Base-by-base conservation (phyloP, 73 alveolate species). In the Blepharisma japonicum region DNA sequence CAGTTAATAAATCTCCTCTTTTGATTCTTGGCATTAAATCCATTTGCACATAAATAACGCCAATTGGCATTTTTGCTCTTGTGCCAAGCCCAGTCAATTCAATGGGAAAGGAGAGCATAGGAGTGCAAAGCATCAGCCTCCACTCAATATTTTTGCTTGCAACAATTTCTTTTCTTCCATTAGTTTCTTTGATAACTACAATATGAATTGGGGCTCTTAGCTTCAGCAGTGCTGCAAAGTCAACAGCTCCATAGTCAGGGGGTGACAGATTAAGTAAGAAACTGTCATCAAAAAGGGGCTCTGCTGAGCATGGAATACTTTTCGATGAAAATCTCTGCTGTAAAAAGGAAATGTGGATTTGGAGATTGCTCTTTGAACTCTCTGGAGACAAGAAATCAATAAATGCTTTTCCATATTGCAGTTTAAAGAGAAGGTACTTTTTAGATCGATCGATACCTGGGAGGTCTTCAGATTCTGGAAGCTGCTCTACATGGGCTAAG, bases 121-220 rank as follows among this genome's bases (percentile, higher is more conserved):
- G 84, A 42, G 77, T 45, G 76, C 55, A 50, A 8, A 88, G 83
- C 32, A 88, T 71, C 6, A 78, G 80, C 54, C 95, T 71, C 95
- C 95, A 88, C 47, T 88, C 95, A 1, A 88, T 71, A 46, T 55
- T 79, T 79, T 87, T 86, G 25, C 91, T 83, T 5, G 91, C 86
- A 45, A 87, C 21, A 20, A 87, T 86, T 23, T 78, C 83, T 56
- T 84, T 66, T 25, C 81, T 72, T 25, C 77, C 87, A 55, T 48
- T 50, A 68, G 49, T 68, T 27, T 79, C 80, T 38, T 74, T 71
- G n/a, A 72, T 79, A 0, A 87, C 71, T 6, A 81, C 81, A 9
- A 87, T 32, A 46, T 84, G 85, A 32, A 87, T 7, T 27, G 87
- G 84, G 5, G 82, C 50, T 55, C 77, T 68, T 1, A 79, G 78